Conservation (phyloP, 371 early-diverging fungal genomes). For the Mucor velutinosus region DNA sequence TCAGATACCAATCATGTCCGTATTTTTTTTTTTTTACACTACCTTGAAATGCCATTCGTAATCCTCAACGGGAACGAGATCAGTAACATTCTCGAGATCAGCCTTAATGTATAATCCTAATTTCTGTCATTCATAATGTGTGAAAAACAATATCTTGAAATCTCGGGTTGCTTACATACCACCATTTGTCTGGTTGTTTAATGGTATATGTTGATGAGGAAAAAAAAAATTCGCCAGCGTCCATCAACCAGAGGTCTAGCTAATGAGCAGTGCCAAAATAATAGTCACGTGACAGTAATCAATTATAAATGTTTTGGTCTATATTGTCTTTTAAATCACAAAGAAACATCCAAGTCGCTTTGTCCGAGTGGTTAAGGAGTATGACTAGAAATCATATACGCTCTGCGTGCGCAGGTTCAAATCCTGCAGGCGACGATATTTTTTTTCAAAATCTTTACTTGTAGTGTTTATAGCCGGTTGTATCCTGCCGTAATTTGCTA, state of each 20-base stretch:
- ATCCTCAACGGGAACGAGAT: constrained; percentile 61
- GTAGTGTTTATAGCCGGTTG: no score
- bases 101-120: constrained; percentile 70
- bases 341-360: not conserved
- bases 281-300: not conserved
- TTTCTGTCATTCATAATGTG: constrained; percentile 4
- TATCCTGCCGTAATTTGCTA: no score
- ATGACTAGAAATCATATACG: constrained; percentile 17
- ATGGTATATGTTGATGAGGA: not conserved
- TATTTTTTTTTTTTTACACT: not conserved
- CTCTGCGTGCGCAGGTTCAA: constrained; percentile 25
- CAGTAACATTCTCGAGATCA: constrained; percentile 82
- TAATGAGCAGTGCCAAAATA: no score
- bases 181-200: not conserved
- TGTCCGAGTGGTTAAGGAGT: constrained; percentile 13
- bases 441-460: no score
- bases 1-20: not conserved
- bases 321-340: not conserved
- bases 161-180: not conserved
- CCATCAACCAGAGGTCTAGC: not conserved
- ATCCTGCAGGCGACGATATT: constrained; percentile 21
- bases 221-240: not conserved
- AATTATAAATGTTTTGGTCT: no score
- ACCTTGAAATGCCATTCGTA: constrained; percentile 84
- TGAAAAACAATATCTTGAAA: not conserved